Percentiles rank a stretch among this genome's conserved stretches.
Evolutionary conservation across 441 rosid species (phyloP).

Genomic region (Adansonia grandidieri): DNA sequence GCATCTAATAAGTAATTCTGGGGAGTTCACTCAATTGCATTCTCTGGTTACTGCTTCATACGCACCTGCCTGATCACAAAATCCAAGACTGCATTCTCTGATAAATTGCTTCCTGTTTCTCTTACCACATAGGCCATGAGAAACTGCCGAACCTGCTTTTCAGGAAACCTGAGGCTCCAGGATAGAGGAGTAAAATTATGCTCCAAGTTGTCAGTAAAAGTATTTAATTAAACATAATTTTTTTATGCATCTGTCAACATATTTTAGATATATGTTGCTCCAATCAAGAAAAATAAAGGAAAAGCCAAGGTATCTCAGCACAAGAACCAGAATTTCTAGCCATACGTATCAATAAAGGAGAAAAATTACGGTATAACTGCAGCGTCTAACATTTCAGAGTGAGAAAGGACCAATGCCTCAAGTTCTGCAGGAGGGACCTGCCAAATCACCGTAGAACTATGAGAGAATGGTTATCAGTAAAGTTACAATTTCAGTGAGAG

Average conservation of each 20-base stretch:
- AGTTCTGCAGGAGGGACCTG: constrained; percentile 98
- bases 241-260: background rate
- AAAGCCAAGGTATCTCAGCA: background rate
- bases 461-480: background rate
- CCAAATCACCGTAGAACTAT: background rate
- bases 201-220: background rate
- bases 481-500: background rate
- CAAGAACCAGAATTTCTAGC: background rate
- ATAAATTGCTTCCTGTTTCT: constrained; percentile 52
- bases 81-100: constrained; percentile 57
- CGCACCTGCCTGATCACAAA: constrained; percentile 67
- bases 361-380: constrained; percentile 83
- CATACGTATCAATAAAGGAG: background rate
- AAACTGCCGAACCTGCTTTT: constrained; percentile 76
- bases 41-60: background rate
- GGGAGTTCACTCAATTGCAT: background rate
- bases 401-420: constrained; percentile 81
- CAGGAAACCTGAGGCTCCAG: constrained; percentile 67
- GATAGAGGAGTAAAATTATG: background rate
- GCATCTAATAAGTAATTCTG: background rate
- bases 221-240: background rate
- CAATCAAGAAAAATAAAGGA: background rate
- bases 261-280: background rate
- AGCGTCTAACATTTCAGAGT: constrained; percentile 71
- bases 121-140: constrained; percentile 88